These are phyloP conservation scores for Russula vinacea DNA, from an alignment of 768 basidiomycete species.

Conservation along the genomic window DNA sequence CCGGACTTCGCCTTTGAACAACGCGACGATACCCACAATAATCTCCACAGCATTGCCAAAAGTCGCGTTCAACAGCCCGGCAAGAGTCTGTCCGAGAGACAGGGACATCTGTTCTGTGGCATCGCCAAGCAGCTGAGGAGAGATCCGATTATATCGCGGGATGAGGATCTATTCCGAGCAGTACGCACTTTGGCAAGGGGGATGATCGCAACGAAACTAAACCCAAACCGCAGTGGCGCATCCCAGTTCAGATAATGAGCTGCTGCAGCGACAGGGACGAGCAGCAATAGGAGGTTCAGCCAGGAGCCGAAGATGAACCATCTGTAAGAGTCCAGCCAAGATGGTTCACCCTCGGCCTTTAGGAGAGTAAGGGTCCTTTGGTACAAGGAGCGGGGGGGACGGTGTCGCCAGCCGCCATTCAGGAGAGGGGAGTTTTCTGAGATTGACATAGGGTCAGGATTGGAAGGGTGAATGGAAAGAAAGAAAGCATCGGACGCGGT, in stretches of 20 bases:
- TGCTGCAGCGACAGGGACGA: conserved; percentile 68
- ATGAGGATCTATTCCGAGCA: background rate
- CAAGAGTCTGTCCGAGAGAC: conserved; percentile 78
- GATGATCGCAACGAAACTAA: conserved; percentile 79
- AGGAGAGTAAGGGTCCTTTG: conserved; percentile 43
- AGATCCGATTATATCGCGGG: background rate
- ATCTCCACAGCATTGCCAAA: conserved; percentile 86
- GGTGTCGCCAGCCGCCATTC: conserved; percentile 40
- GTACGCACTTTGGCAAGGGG: conserved; percentile 76
- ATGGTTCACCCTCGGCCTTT: conserved; percentile 62
- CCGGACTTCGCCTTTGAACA: conserved; percentile 67
- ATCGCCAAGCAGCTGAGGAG: conserved; percentile 63
- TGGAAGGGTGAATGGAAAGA: background rate
- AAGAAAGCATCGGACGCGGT: background rate
- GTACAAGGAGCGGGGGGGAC: conserved; percentile 40
- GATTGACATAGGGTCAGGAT: conserved; percentile 3
- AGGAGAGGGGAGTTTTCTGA: conserved; percentile 26
- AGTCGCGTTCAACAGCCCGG: conserved; percentile 82
- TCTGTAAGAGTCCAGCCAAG: conserved; percentile 53
- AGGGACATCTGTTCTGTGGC: conserved; percentile 79
- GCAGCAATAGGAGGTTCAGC: conserved; percentile 73
- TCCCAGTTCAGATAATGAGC: conserved; percentile 72
- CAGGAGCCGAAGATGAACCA: conserved; percentile 65
- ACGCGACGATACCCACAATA: conserved; percentile 83
- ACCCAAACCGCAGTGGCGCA: conserved; percentile 65